phyloP scores from a whole-genome alignment of 2,329 filamentous ascomycete genomes.

The Cordyceps farinosa region DNA sequence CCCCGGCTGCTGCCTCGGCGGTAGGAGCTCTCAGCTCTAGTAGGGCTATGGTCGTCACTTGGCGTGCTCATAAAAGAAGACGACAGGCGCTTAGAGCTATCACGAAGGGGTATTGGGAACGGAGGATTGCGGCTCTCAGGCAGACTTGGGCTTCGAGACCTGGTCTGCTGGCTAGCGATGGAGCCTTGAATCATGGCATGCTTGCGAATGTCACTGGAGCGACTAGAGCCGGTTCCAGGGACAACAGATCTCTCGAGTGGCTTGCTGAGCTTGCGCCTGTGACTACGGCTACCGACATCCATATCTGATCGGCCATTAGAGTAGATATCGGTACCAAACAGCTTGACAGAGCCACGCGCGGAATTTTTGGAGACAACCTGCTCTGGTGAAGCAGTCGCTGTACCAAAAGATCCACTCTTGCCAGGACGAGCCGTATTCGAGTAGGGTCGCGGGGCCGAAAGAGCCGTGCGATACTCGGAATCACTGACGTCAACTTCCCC shows the following conservation, averaged over 20 bases:
- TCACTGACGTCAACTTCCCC: conserved; percentile 60
- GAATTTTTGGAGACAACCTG: conserved; percentile 30
- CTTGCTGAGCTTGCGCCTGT: conserved; percentile 32
- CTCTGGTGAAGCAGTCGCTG: conserved; percentile 42
- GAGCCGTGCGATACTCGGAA: conserved; percentile 62
- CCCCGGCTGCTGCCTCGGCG: conserved; percentile 47
- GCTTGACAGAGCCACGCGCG: conserved; percentile 31
- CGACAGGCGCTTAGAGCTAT: conserved; percentile 69
- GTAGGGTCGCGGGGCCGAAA: conserved; percentile 59
- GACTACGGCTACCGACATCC: conserved; percentile 25
- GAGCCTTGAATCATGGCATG: conserved; percentile 78
- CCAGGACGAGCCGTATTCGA: conserved; percentile 34
- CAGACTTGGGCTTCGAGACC: conserved; percentile 62
- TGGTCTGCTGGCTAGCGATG: conserved; percentile 63
- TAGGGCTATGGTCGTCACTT: conserved; percentile 78
- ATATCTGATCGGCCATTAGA: conserved; percentile 38
- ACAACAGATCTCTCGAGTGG: conserved; percentile 38
- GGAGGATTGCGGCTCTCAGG: conserved; percentile 65
- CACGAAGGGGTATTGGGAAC: conserved; percentile 85
- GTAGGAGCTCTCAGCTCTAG: conserved; percentile 55
- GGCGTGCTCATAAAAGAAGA: conserved; percentile 58
- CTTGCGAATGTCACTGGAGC: conserved; percentile 65
- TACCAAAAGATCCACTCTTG: conserved; percentile 42
- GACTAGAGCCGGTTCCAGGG: conserved; percentile 36
- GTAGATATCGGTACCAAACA: conserved; percentile 41